Evolutionary conservation across 441 rosid genomes (phyloP), one percentile per base, ranked within the genome.

Genomic region (Croton laevigatus): DNA sequence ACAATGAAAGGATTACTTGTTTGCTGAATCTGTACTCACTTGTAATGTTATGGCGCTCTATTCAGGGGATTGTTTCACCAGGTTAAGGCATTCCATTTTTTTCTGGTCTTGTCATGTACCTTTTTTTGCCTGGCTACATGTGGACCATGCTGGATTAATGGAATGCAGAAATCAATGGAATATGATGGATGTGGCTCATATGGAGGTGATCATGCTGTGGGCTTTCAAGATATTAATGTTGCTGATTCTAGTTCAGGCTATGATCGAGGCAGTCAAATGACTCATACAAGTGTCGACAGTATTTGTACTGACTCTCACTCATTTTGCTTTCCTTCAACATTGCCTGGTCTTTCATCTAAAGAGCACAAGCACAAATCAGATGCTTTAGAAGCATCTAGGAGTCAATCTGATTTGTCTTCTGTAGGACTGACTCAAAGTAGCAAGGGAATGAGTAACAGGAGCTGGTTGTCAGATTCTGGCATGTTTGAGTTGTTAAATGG

Each of bases 281-380:
- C 76, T 46, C 80, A 40, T 8, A 57, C 57, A 40, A 79, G 64
- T 59, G 65, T 74, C 37, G 79, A 80, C 76, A 81, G 64, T 77
- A 81, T 85, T 54, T 87, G 91, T 74, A 69, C 81, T 14, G 70
- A 70, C 78, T 81, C 91, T 59, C 84, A 81, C 68, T 78, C 80
- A 3, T 82, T 90, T 74, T 90, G 89, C 83, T 87, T 89, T 79
- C 93, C 87, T 73, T 89, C 98, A 51, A 87, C 91, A 16, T 80
- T 87, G 70, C 75, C 81, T 66, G 89, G 83, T 63, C 74, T 82
- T 77, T 66, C 72, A 32, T 73, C 76, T 52, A 66, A 73, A 54
- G 86, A 73, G 73, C 73, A 55, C 40, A 67, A 65, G 37, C 51
- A 44, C 36, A 68, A 75, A 72, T 61, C 44, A 42, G 82, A 64